These are phyloP conservation scores for Lepidium aucheri DNA, from an alignment of 345 rosid species.

Conservation along the genomic window DNA sequence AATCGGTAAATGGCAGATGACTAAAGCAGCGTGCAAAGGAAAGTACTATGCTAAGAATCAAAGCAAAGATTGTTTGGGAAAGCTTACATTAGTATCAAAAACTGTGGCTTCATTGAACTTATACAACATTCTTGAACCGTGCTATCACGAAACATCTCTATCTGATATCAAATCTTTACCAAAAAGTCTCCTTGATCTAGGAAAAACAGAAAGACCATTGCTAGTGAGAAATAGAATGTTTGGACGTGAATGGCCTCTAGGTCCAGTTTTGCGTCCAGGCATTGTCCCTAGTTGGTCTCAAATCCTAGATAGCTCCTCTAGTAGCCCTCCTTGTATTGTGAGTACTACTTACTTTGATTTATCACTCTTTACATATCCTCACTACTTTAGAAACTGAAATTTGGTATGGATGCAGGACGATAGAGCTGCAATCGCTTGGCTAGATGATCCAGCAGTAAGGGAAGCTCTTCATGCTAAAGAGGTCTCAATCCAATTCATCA, in stretches of 20 bases:
- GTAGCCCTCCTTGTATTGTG: conserved; percentile 54
- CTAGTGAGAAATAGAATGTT: conserved; percentile 77
- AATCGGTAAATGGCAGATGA: conserved; percentile 41
- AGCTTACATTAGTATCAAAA: conserved; percentile 38
- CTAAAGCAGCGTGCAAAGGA: conserved; percentile 44
- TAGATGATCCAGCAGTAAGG: conserved; percentile 60
- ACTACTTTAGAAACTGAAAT: background rate
- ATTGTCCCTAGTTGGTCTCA: conserved; percentile 84
- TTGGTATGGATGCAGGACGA: conserved; percentile 43
- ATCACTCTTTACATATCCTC: background rate
- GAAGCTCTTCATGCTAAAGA: conserved; percentile 60
- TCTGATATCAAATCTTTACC: conserved; percentile 39
- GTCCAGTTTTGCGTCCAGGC: conserved; percentile 77
- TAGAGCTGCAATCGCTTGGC: conserved; percentile 70
- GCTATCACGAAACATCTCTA: conserved; percentile 42
- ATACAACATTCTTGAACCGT: conserved; percentile 86
- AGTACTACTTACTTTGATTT: conserved; percentile 11
- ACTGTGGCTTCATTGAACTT: conserved; percentile 34
- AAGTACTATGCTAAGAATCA: conserved; percentile 34
- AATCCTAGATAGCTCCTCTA: conserved; percentile 27
- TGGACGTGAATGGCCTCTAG: conserved; percentile 91
- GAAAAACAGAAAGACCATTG: conserved; percentile 48
- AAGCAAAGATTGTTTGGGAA: conserved; percentile 2
- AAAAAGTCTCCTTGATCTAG: conserved; percentile 48
- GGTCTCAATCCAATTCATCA: conserved; percentile 25